phyloP scores from a whole-genome alignment of 257 asterid genomes.

The Solanum etuberosum region DNA sequence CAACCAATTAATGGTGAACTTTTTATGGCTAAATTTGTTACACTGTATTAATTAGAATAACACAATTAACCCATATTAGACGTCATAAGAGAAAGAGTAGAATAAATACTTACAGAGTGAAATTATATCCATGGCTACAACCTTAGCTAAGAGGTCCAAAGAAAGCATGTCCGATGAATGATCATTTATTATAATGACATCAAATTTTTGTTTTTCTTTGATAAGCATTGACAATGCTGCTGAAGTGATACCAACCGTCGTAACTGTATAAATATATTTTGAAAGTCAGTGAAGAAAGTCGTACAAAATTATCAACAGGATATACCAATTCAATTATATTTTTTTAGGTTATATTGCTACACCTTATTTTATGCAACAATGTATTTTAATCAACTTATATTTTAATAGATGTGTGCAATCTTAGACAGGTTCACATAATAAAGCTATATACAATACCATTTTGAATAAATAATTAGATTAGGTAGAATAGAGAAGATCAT shows the following conservation, averaged over 20 bases:
- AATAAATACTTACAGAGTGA: not conserved
- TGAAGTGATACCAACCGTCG: too few species aligned
- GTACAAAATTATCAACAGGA: not conserved
- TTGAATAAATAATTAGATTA: too few species aligned
- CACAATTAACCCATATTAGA: not conserved
- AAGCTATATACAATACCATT: too few species aligned
- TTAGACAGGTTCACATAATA: not conserved
- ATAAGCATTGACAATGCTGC: not conserved
- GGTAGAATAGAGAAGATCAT: not conserved
- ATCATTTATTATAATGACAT: not conserved
- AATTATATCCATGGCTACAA: not conserved
- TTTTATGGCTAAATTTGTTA: not conserved
- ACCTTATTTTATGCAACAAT: not conserved
- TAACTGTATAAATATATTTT: not conserved
- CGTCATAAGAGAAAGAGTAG: not conserved
- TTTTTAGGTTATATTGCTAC: not conserved
- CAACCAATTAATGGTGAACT: not conserved
- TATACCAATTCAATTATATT: too few species aligned
- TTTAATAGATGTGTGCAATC: not conserved
- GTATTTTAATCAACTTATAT: too few species aligned
- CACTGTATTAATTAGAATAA: too few species aligned
- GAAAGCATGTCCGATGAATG: not conserved
- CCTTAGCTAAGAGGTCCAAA: not conserved
- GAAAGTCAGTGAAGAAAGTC: too few species aligned
- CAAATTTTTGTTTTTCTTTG: not conserved